Evolutionary conservation across 805 yeast species (phyloP).

Genomic region (Torulaspora delbrueckii): DNA sequence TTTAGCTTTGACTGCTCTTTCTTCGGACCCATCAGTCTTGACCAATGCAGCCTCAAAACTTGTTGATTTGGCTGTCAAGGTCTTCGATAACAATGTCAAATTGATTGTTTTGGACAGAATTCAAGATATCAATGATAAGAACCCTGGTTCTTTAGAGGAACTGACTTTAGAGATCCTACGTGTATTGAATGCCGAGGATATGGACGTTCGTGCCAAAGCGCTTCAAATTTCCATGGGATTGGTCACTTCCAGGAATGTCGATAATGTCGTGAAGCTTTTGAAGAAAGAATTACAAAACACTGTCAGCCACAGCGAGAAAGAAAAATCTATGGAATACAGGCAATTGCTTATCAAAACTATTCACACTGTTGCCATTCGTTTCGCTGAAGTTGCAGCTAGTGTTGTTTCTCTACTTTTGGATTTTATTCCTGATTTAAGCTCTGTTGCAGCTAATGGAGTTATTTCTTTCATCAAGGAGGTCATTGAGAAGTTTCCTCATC

Average conservation of each 20-base stretch:
- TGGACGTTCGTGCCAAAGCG: constrained; percentile 87
- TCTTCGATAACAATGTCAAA: constrained; percentile 93
- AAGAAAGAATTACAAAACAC: constrained; percentile 85
- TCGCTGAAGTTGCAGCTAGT: constrained; percentile 84
- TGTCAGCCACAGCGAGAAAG: constrained; percentile 59
- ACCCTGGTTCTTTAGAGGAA: constrained; percentile 81
- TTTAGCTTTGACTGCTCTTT: constrained; percentile 60
- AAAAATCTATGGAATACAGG: constrained; percentile 79
- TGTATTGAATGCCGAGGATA: constrained; percentile 79
- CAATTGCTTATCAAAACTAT: constrained; percentile 83
- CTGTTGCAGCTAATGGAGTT: constrained; percentile 83
- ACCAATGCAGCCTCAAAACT: constrained; percentile 78
- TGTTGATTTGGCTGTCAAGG: constrained; percentile 83
- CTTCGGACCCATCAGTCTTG: constrained; percentile 61
- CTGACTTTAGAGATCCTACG: constrained; percentile 80
- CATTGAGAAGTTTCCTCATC: constrained; percentile 81
- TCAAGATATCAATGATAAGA: constrained; percentile 61
- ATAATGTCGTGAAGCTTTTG: constrained; percentile 84
- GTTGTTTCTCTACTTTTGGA: constrained; percentile 87
- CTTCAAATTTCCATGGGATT: constrained; percentile 76
- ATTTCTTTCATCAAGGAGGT: constrained; percentile 91
- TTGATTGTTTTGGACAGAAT: constrained; percentile 86
- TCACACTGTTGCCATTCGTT: constrained; percentile 80
- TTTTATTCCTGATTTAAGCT: constrained; percentile 76
- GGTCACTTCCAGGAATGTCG: constrained; percentile 83